phyloP scores from a whole-genome alignment of 2,329 filamentous ascomycete species.

The Penicillium nordicum region DNA sequence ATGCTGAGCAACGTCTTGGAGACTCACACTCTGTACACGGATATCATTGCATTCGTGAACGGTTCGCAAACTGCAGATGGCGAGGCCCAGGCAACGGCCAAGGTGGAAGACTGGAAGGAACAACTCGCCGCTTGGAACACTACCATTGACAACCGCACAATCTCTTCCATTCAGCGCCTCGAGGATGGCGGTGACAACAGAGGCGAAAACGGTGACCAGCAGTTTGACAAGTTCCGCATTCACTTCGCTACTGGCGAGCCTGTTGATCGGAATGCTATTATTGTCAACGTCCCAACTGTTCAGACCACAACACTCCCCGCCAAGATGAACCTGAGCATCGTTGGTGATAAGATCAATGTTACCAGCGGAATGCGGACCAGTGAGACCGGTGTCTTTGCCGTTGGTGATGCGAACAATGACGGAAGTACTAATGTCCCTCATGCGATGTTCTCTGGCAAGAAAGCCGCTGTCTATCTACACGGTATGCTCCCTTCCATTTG shows the following conservation, averaged over 20 bases:
- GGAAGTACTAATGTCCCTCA: slow-evolving; percentile 61
- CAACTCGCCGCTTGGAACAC: slow-evolving; percentile 53
- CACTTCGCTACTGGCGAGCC: slow-evolving; percentile 49
- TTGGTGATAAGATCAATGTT: slow-evolving; percentile 45
- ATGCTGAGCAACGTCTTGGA: slow-evolving; percentile 50
- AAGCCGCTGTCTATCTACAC: slow-evolving; percentile 56
- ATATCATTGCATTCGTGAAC: slow-evolving; percentile 59
- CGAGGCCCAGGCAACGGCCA: slow-evolving; percentile 40
- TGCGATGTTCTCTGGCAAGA: slow-evolving; percentile 59
- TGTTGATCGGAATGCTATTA: slow-evolving; percentile 51
- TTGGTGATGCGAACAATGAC: slow-evolving; percentile 63
- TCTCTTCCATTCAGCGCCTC: slow-evolving; percentile 49
- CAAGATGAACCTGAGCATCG: slow-evolving; percentile 49
- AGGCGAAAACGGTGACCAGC: slow-evolving; percentile 29
- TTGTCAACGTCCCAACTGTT: slow-evolving; percentile 48
- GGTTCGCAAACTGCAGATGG: slow-evolving; percentile 52
- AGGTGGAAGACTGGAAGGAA: slow-evolving; percentile 48
- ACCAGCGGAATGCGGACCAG: slow-evolving; percentile 51
- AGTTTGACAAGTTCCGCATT: slow-evolving; percentile 56
- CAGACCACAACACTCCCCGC: slow-evolving; percentile 50
- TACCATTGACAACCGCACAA: slow-evolving; percentile 55
- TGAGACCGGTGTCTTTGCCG: slow-evolving; percentile 53
- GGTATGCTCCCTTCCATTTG: slow-evolving; percentile 40
- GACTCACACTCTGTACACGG: slow-evolving; percentile 53
- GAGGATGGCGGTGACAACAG: slow-evolving; percentile 30